phyloP scores from a whole-genome alignment of 441 rosid genomes.

The Adansonia gregorii region DNA sequence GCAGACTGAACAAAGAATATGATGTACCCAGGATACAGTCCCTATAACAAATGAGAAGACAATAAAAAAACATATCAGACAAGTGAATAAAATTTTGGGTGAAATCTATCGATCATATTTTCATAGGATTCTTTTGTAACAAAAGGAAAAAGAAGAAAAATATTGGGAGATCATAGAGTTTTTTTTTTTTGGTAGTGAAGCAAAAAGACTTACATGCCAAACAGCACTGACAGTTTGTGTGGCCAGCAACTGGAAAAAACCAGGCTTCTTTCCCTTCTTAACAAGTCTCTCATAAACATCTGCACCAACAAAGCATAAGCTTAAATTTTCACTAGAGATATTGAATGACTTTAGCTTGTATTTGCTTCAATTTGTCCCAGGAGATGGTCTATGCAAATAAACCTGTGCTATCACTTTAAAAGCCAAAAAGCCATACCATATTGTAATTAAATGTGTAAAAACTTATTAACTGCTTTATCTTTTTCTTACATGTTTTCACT shows the following conservation, averaged over 20 bases:
- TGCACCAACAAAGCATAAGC: conserved; percentile 30
- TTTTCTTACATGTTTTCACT: background rate
- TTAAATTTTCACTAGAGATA: background rate
- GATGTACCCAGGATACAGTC: conserved; percentile 91
- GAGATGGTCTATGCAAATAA: background rate
- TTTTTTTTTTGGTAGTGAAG: background rate
- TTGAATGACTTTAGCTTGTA: conserved; percentile 22
- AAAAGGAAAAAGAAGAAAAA: background rate
- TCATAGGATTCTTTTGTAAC: background rate
- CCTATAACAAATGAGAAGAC: conserved; percentile 49
- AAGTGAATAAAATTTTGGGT: background rate
- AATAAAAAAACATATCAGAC: conserved; percentile 1
- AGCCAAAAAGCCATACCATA: conserved; percentile 1
- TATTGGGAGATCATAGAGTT: conserved; percentile 12
- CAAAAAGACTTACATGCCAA: conserved; percentile 82
- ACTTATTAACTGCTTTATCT: background rate
- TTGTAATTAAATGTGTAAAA: conserved; percentile 13
- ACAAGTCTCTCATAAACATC: conserved; percentile 92
- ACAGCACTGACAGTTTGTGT: conserved; percentile 95
- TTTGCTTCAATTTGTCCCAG: background rate
- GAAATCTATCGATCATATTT: conserved; percentile 6
- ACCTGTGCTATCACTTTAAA: background rate
- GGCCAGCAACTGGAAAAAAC: conserved; percentile 90
- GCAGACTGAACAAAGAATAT: conserved; percentile 96
- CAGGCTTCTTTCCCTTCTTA: conserved; percentile 79